Percentiles rank a stretch among this genome's conserved stretches.
phyloP scores from a whole-genome alignment of 495 filamentous ascomycete genomes.

The Parachaetomium inaequale region DNA sequence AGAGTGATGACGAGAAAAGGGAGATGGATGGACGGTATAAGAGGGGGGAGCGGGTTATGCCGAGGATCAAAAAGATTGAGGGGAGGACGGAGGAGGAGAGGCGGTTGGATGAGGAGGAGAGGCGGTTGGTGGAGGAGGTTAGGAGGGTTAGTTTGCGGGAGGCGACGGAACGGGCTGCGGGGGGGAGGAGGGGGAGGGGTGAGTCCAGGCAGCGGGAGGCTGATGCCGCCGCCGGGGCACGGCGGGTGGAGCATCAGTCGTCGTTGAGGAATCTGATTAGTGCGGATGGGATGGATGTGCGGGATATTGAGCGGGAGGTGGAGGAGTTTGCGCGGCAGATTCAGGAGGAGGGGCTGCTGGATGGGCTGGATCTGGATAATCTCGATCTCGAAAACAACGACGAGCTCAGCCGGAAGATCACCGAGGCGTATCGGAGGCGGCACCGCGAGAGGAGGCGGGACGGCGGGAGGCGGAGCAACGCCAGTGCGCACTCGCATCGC shows the following conservation, averaged over 20 bases:
- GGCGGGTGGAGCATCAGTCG: conserved; percentile 75
- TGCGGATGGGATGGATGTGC: conserved; percentile 64
- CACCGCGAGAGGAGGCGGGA: conserved; percentile 52
- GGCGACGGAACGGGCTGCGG: conserved; percentile 27
- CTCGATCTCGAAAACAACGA: conserved; percentile 74
- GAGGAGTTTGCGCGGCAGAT: conserved; percentile 88
- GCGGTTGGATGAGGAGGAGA: conserved; percentile 49
- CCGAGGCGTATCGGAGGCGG: conserved; percentile 74
- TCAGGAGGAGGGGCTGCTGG: conserved; percentile 78
- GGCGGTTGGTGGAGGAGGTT: conserved; percentile 62
- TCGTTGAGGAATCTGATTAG: conserved; percentile 81
- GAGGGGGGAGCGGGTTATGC: conserved; percentile 72
- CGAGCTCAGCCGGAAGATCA: conserved; percentile 82
- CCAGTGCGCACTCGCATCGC: conserved; percentile 33
- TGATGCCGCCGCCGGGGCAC: conserved; percentile 35
- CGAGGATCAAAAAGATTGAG: conserved; percentile 44
- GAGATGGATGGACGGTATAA: conserved; percentile 68
- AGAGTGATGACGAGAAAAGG: conserved; percentile 62
- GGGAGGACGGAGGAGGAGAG: conserved; percentile 53
- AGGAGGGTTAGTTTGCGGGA: conserved; percentile 69
- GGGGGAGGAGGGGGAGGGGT: conserved; percentile 36
- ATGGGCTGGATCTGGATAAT: conserved; percentile 80
- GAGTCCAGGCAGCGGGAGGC: conserved; percentile 36
- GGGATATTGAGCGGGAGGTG: conserved; percentile 63
- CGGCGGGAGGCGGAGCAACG: conserved; percentile 42